Evolutionary conservation across 768 basidiomycete genomes (phyloP), one percentile per base, ranked within the genome.

Genomic region (Termitomyces sp.): DNA sequence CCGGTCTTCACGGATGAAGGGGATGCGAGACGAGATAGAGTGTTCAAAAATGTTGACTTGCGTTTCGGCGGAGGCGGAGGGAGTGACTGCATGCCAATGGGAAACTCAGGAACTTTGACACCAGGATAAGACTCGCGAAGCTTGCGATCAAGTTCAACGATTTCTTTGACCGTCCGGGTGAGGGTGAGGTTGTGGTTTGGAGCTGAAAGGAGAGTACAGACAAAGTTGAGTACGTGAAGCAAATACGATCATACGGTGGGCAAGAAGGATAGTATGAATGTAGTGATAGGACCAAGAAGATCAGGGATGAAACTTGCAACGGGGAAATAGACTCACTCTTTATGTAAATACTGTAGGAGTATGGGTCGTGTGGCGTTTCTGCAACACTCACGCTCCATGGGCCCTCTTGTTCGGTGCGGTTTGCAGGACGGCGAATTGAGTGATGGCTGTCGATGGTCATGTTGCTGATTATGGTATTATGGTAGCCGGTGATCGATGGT

Each of bases 131-230:
- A 71, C 59, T 90, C 88, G 56, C 82, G 84, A 60, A 96, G 85
- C 77, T 92, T 93, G 55, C 81, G 80, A 72, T 94, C 86, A n/a
- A 94, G 82, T 65, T 95, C 91, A 45, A 89, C 78, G 48, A 95
- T 79, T 73, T 95, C 93, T 65, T 81, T 79, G 51, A 85, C 83
- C 60, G 87, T 86, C 61, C 94, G 86, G 8, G 88, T 90, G 50
- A 96, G 85, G 45, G 94, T 96, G 54, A 94, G 81, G 77, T 93
- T 92, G 76, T 94, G 91, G 29, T 91, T 95, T 34, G 93, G 89
- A 25, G 94, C 94, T 92, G 76, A 38, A 55, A 46, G 67, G 63
- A 60, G 67, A 68, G 62, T 63, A 65, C 60, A 68, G 58, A 52
- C 64, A 66, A 56, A 70, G 60, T 63, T 69, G 66, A 66, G 62